Conservation (phyloP, 1,284 basidiomycete species). For the Coniferiporia sulphurascens region DNA sequence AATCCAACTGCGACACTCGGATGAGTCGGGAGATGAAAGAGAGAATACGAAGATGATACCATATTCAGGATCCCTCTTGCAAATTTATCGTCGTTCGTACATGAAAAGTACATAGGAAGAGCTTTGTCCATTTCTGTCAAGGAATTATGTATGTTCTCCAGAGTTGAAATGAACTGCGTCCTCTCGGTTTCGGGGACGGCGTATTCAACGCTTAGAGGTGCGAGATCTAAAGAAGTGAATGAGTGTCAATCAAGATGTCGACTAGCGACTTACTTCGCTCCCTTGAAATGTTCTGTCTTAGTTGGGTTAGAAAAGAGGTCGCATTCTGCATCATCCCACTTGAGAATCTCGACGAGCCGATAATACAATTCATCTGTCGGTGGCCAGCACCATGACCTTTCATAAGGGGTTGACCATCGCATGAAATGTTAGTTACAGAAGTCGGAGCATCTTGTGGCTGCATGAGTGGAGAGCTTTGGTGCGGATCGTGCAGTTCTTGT, state of each 20-base stretch:
- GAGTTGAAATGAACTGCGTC: slow-evolving; percentile 11
- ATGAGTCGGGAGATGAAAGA: slow-evolving; percentile 6
- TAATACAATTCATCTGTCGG: background rate
- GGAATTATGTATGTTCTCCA: slow-evolving; percentile 44
- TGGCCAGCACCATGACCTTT: background rate
- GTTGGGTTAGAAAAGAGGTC: background rate
- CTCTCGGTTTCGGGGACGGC: slow-evolving; percentile 10
- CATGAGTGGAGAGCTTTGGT: background rate
- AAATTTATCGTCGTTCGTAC: slow-evolving; percentile 41
- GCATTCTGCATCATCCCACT: background rate
- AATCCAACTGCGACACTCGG: slow-evolving; percentile 34
- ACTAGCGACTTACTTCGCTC: background rate
- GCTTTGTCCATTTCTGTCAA: slow-evolving; percentile 44
- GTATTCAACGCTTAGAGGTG: background rate
- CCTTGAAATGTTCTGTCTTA: background rate
- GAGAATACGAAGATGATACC: slow-evolving; percentile 36
- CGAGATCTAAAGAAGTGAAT: background rate
- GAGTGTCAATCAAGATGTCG: background rate
- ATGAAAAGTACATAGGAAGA: slow-evolving; percentile 41
- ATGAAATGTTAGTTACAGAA: background rate
- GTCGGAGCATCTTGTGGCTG: background rate
- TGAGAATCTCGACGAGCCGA: background rate
- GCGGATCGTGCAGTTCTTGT: background rate
- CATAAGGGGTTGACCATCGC: background rate
- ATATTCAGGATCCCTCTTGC: slow-evolving; percentile 47